Evolutionary conservation across 192 early-diverging fungal genomes (phyloP).

Genomic region (Coemansia sp.): DNA sequence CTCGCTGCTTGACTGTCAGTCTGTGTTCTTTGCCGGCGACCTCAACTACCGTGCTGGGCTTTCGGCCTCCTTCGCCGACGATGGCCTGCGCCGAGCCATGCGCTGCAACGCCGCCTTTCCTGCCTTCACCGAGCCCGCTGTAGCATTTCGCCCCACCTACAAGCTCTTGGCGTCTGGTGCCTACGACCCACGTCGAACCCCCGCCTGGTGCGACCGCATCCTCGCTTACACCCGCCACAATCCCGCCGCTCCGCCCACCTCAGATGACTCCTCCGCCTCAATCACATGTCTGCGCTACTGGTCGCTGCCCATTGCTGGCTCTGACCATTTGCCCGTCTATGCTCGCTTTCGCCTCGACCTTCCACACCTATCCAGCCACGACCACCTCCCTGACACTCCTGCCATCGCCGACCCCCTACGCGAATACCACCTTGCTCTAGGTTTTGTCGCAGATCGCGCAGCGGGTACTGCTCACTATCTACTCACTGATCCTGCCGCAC

Average conservation of each 20-base stretch:
- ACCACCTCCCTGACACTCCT: background rate
- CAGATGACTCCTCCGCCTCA: background rate
- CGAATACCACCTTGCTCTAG: background rate
- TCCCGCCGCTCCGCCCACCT: background rate
- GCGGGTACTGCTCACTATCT: background rate
- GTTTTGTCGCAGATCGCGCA: background rate
- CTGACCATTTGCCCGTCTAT: constrained; percentile 5
- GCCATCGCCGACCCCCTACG: background rate
- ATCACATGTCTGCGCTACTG: background rate
- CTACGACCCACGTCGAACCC: background rate
- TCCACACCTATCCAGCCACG: background rate
- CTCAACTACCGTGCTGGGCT: constrained; percentile 8
- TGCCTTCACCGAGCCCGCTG: constrained; percentile 3
- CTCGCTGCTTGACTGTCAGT: constrained; percentile 2
- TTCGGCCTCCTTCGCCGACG: background rate
- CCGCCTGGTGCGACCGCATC: constrained; percentile 9
- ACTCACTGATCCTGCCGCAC: background rate
- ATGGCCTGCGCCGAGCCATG: background rate
- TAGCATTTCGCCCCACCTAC: constrained; percentile 1
- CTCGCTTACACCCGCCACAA: background rate
- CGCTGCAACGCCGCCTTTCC: background rate
- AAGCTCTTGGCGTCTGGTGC: background rate
- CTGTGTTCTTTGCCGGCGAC: constrained; percentile 1
- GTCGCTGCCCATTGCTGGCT: background rate
- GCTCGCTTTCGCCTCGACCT: constrained; percentile 1